Evolutionary conservation across 1,139 yeast genomes (phyloP), one percentile per base, ranked within the genome.

Genomic region (Blastobotrys illinoisensis): DNA sequence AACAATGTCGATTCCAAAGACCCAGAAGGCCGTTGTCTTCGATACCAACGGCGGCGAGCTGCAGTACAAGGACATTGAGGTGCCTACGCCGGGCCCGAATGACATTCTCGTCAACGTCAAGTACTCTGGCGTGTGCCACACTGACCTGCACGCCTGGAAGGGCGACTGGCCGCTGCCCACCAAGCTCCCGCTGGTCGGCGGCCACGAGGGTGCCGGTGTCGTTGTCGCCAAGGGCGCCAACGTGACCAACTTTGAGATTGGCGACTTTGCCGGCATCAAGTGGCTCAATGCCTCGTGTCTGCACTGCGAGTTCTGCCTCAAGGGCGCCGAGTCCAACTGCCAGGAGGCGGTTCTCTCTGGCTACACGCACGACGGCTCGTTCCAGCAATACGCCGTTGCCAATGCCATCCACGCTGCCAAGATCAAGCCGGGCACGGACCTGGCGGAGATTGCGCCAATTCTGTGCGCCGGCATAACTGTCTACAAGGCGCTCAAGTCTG

Each of bases 191-290:
- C 74, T 83, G 62, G 88, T 85, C 53, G 90, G 89, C 60, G 95
- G 95, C 66, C 95, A 86, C 76, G 95, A 86, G 74, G 93, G 93
- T 74, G 90, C 91, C 44, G 95, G 95, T 72, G 81, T 81, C 44
- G 93, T 86, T 60, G 91, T 85, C 57, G 89, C 79, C 62, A 81
- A 75, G 67, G 95, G 93, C 67, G 74, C 74, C 47, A 77, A 81
- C 62, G 95, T 86, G 62, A 78, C 74, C 64, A 83, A 85, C 68
- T 85, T 86, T 76, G 79, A 85, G 67, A 70, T 85, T 65, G 95
- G 95, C 66, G 93, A 86, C 70, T 75, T 70, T 53, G 95, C 93
- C 56, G 95, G 93, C 69, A 76, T 86, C 68, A 86, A 86, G 71
- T 77, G 80, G 79, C 64, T 85, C 71, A 84, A 85, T 71, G 83